Conservation (phyloP, 2,329 filamentous ascomycete species). For the Pseudogymnoascus sp. region DNA sequence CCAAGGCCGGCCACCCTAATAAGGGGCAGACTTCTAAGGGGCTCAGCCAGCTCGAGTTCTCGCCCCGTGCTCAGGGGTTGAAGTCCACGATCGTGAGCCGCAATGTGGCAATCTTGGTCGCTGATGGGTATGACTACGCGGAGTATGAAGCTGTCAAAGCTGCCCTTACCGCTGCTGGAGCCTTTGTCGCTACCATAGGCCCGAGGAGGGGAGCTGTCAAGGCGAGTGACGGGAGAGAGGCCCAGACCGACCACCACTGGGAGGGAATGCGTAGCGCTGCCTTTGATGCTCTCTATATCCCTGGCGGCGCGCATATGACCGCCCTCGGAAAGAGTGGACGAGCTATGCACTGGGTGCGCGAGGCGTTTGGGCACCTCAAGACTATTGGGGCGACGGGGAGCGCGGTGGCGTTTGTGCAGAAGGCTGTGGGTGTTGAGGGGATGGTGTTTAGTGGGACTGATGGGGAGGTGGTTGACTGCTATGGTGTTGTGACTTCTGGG, state of each 20-base stretch:
- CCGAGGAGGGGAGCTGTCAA: constrained; percentile 59
- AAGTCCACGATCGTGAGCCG: constrained; percentile 63
- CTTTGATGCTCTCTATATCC: constrained; percentile 73
- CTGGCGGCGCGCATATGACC: constrained; percentile 58
- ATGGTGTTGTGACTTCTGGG: constrained; percentile 67
- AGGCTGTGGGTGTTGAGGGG: constrained; percentile 37
- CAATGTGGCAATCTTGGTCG: constrained; percentile 67
- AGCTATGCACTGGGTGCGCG: constrained; percentile 67
- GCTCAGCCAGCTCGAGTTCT: constrained; percentile 62
- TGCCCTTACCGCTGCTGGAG: constrained; percentile 53
- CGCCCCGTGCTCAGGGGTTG: constrained; percentile 38
- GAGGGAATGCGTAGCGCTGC: constrained; percentile 73
- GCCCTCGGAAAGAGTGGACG: constrained; percentile 63
- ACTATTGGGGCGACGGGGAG: constrained; percentile 70
- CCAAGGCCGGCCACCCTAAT: constrained; percentile 47
- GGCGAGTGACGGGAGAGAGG: constrained; percentile 36
- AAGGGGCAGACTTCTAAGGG: constrained; percentile 60
- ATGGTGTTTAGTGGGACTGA: constrained; percentile 34
- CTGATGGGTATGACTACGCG: constrained; percentile 64
- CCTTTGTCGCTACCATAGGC: constrained; percentile 66
- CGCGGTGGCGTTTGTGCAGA: constrained; percentile 55
- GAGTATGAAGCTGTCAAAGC: constrained; percentile 60
- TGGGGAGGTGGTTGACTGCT: constrained; percentile 54
- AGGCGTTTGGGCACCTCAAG: constrained; percentile 78
- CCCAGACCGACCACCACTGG: constrained; percentile 68